Conservation (phyloP, 345 rosid genomes). For the Eucalyptus marginata region DNA sequence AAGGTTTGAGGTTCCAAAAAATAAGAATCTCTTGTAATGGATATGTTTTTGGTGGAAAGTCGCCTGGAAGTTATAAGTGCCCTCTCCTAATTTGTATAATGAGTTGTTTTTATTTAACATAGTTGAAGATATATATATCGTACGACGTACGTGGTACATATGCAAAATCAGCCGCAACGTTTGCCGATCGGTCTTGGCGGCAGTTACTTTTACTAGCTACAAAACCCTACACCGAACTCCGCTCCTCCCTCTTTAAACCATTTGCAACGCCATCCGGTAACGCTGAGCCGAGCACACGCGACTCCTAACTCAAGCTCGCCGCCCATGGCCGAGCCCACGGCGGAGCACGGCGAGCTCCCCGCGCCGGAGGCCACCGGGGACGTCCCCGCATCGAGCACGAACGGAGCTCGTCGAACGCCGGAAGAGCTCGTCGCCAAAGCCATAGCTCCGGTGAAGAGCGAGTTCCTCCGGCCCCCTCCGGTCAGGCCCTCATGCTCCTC, state of each 20-base stretch:
- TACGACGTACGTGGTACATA: neutral
- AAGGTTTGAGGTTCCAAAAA: accelerated
- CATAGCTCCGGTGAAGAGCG: constrained; percentile 70
- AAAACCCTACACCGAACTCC: neutral
- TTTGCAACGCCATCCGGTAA: neutral
- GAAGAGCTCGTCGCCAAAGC: constrained; percentile 68
- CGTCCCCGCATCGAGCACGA: constrained; percentile 6
- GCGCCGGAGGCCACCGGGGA: neutral
- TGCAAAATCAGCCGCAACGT: neutral
- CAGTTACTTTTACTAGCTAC: neutral
- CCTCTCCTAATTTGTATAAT: too few relatives aligned
- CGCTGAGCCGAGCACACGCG: neutral
- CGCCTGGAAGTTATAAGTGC: too few relatives aligned
- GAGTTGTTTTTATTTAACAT: too few relatives aligned
- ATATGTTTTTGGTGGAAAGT: too few relatives aligned
- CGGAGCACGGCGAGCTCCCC: neutral
- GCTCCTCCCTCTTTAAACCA: neutral
- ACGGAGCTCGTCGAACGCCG: constrained; percentile 20
- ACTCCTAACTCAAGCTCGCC: neutral
- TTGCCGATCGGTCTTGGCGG: neutral
- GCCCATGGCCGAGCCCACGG: neutral
- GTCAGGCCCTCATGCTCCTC: constrained; percentile 7
- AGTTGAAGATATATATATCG: too few relatives aligned
- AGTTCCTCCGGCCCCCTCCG: constrained; percentile 68
- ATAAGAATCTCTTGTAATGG: too few relatives aligned